Evolutionary conservation across 2,329 filamentous ascomycete genomes (phyloP).

Genomic region (Aspergillus unguis): DNA sequence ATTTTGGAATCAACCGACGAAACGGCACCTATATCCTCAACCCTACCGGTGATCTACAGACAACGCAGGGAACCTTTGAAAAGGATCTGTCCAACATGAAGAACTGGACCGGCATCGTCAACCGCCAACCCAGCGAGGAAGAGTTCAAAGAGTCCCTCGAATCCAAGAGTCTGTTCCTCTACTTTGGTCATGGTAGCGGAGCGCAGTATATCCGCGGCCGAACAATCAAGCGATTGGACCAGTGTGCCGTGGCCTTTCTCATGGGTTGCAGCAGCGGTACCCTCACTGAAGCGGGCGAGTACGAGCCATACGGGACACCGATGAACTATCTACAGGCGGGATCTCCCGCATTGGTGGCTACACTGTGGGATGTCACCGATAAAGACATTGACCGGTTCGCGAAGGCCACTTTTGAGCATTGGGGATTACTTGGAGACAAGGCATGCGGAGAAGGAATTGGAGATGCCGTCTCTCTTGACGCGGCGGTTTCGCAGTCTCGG

Average conservation of each 20-base stretch:
- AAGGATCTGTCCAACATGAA: conserved; percentile 55
- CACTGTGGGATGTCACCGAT: conserved; percentile 97
- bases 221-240: conserved; percentile 73
- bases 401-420: conserved; percentile 72
- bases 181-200: conserved; percentile 94
- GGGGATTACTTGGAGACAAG: conserved; percentile 64
- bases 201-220: conserved; percentile 89
- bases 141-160: conserved; percentile 71
- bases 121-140: conserved; percentile 67
- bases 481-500: conserved; percentile 73
- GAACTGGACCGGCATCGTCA: conserved; percentile 66
- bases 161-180: conserved; percentile 70
- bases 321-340: conserved; percentile 90
- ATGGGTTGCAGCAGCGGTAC: conserved; percentile 92
- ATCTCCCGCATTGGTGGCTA: conserved; percentile 81
- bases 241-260: conserved; percentile 78
- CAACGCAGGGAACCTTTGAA: conserved; percentile 74
- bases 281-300: conserved; percentile 75
- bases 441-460: conserved; percentile 40
- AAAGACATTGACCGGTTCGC: conserved; percentile 95
- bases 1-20: conserved; percentile 52
- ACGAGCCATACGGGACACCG: conserved; percentile 86
- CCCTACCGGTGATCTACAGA: conserved; percentile 75
- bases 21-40: conserved; percentile 74
- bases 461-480: conserved; percentile 59